These are phyloP conservation scores for Paecilomyces dactylethromorphus DNA, from an alignment of 2,329 filamentous ascomycete genomes.

Conservation along the genomic window DNA sequence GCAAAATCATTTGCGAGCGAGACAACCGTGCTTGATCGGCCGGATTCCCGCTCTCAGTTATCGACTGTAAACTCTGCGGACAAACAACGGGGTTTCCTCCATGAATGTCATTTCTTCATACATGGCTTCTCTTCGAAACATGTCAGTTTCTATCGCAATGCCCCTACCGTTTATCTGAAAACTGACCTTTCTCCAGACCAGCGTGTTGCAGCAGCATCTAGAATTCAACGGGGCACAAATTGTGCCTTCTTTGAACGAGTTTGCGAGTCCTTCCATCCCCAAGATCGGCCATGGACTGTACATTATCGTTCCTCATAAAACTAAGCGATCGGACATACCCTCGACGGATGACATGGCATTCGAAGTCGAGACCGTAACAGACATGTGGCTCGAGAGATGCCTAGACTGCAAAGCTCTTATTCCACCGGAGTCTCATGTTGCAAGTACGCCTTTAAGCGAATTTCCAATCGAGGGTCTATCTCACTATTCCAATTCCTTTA, in stretches of 20 bases:
- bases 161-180: neutral
- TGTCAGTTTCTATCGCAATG: conserved; percentile 31
- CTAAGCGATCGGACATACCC: conserved; percentile 24
- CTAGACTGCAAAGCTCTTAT: conserved; percentile 68
- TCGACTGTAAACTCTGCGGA: conserved; percentile 13
- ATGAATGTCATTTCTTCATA: conserved; percentile 52
- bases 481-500: neutral
- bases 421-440: conserved; percentile 61
- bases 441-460: conserved; percentile 68
- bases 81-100: conserved; percentile 45
- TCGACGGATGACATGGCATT: conserved; percentile 34
- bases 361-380: conserved; percentile 59
- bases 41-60: conserved; percentile 14
- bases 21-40: conserved; percentile 22
- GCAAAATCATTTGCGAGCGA: conserved; percentile 33
- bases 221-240: conserved; percentile 35
- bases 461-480: conserved; percentile 56
- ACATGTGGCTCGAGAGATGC: conserved; percentile 91
- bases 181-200: conserved; percentile 19
- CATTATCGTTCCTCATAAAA: conserved; percentile 34
- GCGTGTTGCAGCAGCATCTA: conserved; percentile 34
- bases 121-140: conserved; percentile 53
- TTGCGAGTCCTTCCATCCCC: conserved; percentile 25
- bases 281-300: conserved; percentile 29
- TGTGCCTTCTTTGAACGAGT: conserved; percentile 25